Conservation (phyloP, 1,139 yeast genomes). For the Magnusiomyces paraingens region DNA sequence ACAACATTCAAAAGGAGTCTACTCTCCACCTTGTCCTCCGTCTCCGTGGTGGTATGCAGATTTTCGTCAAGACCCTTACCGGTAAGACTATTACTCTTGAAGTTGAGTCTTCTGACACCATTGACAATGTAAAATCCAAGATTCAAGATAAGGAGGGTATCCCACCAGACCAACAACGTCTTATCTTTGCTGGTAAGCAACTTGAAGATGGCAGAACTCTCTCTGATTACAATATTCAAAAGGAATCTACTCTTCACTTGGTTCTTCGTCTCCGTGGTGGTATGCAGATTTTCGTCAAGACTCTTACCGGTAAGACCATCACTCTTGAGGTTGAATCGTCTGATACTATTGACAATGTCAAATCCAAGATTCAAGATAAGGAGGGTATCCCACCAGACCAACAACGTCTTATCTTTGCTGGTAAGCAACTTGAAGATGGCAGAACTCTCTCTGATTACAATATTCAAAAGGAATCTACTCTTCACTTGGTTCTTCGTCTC, state of each 20-base stretch:
- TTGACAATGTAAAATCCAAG: slow-evolving; percentile 84
- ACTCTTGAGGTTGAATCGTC: slow-evolving; percentile 89
- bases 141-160: slow-evolving; percentile 88
- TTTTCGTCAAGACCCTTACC: slow-evolving; percentile 97
- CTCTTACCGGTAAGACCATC: slow-evolving; percentile 96
- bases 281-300: slow-evolving; percentile 76
- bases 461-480: slow-evolving; percentile 77
- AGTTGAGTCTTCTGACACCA: slow-evolving; percentile 87
- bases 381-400: slow-evolving; percentile 51
- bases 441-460: slow-evolving; percentile 84
- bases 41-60: slow-evolving; percentile 49
- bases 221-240: slow-evolving; percentile 82
- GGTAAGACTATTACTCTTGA: slow-evolving; percentile 95
- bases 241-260: slow-evolving; percentile 83
- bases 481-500: slow-evolving; percentile 78
- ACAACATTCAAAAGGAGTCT: slow-evolving; percentile 92
- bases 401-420: slow-evolving; percentile 80
- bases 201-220: slow-evolving; percentile 82
- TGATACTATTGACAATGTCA: slow-evolving; percentile 85
- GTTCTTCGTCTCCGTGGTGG: slow-evolving; percentile 89
- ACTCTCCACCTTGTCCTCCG: slow-evolving; percentile 80
- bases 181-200: slow-evolving; percentile 84
- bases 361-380: slow-evolving; percentile 61
- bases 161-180: slow-evolving; percentile 86
- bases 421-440: slow-evolving; percentile 82